Evolutionary conservation across 2,329 filamentous ascomycete species (phyloP).

Genomic region (Verticillium tricorpus): DNA sequence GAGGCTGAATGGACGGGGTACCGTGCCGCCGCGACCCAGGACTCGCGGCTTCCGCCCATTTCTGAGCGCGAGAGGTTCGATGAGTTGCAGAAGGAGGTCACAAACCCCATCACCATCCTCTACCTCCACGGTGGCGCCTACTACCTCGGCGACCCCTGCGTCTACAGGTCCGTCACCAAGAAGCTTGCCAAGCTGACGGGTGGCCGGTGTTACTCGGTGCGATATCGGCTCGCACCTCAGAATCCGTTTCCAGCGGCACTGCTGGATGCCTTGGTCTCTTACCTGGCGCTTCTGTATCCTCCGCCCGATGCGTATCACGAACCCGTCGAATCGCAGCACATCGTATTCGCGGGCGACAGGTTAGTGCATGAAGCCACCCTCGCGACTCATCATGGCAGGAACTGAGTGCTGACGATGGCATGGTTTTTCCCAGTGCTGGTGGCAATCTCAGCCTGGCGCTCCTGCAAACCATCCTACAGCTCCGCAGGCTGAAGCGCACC

Average conservation of each 20-base stretch:
- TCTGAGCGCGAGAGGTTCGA: slow-evolving; percentile 61
- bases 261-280: slow-evolving; percentile 68
- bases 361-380: slow-evolving; percentile 22
- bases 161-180: slow-evolving; percentile 55
- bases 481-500: slow-evolving; percentile 40
- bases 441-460: slow-evolving; percentile 66
- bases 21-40: slow-evolving; percentile 46
- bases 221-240: slow-evolving; percentile 72
- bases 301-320: slow-evolving; percentile 62
- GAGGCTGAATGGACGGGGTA: slow-evolving; percentile 77
- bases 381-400: neutral
- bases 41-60: slow-evolving; percentile 48
- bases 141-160: slow-evolving; percentile 65
- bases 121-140: slow-evolving; percentile 77
- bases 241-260: slow-evolving; percentile 70
- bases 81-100: slow-evolving; percentile 63
- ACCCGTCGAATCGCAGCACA: slow-evolving; percentile 58
- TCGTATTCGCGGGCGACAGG: slow-evolving; percentile 70
- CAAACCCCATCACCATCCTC: slow-evolving; percentile 58
- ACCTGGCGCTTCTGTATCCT: slow-evolving; percentile 69
- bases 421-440: slow-evolving; percentile 51
- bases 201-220: slow-evolving; percentile 66
- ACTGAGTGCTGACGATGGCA: slow-evolving; percentile 1
- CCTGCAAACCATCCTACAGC: slow-evolving; percentile 63
- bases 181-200: slow-evolving; percentile 62